Percentiles rank a stretch among this genome's conserved stretches.
These are phyloP conservation scores for Citrus cavaleriei DNA, from an alignment of 345 rosid genomes.

Conservation along the genomic window DNA sequence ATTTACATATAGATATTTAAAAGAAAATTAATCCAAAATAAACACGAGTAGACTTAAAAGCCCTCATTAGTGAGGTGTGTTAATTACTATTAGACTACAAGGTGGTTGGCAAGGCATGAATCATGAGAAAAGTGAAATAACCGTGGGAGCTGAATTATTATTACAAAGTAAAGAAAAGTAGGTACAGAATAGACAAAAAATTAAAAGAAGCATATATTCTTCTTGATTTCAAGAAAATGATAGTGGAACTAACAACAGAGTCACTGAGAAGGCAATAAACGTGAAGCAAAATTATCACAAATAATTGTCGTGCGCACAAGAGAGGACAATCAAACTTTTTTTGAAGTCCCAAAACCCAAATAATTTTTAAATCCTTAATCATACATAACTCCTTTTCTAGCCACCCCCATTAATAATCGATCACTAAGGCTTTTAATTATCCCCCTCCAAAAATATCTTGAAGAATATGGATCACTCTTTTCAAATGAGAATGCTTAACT, in stretches of 20 bases:
- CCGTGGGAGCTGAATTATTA: too few relatives aligned
- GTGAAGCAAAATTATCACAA: neutral
- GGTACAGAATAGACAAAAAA: neutral
- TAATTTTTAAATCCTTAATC: slow-evolving; percentile 16
- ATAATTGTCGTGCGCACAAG: neutral
- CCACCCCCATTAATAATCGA: slow-evolving; percentile 5
- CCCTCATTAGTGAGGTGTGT: too few relatives aligned
- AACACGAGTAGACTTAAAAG: too few relatives aligned
- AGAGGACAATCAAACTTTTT: neutral
- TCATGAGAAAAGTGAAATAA: too few relatives aligned
- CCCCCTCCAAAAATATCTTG: slow-evolving; percentile 26
- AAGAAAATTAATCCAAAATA: too few relatives aligned
- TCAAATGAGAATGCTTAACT: neutral
- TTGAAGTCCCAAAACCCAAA: neutral
- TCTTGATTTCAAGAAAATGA: slow-evolving; percentile 3
- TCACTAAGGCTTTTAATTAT: neutral
- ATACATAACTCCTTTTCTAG: slow-evolving; percentile 3
- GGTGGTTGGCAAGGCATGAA: too few relatives aligned
- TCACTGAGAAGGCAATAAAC: neutral
- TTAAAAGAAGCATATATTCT: neutral
- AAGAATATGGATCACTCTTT: slow-evolving; percentile 16
- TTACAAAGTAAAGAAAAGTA: too few relatives aligned
- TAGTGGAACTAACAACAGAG: slow-evolving; percentile 8
- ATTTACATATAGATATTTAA: too few relatives aligned
- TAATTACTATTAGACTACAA: too few relatives aligned